phyloP scores from a whole-genome alignment of 192 early-diverging fungal species.

The Coemansia reversa region DNA sequence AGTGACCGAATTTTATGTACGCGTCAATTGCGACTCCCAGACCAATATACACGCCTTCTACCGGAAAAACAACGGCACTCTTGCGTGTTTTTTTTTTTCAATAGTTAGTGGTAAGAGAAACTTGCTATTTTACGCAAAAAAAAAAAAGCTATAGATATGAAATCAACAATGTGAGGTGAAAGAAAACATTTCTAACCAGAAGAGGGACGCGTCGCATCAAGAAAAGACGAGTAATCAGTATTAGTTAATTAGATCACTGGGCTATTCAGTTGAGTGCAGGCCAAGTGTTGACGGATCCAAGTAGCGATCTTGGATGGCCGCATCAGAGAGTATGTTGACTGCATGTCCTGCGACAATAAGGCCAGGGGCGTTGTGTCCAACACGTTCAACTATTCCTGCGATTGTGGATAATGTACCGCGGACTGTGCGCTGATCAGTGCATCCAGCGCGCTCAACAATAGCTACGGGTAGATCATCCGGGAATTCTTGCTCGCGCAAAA shows the following conservation, averaged over 20 bases:
- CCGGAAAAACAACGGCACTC: neutral
- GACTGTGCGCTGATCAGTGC: constrained; percentile 69
- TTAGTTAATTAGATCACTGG: constrained; percentile 3
- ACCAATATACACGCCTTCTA: neutral
- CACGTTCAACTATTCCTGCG: constrained; percentile 60
- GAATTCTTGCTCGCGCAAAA: constrained; percentile 62
- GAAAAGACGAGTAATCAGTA: constrained; percentile 2
- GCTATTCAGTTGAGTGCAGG: constrained; percentile 42
- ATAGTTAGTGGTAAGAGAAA: neutral
- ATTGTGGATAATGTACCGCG: constrained; percentile 65
- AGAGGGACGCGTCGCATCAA: neutral
- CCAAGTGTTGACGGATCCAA: constrained; percentile 39
- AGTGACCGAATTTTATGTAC: neutral
- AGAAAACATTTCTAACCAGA: neutral
- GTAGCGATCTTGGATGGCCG: constrained; percentile 45
- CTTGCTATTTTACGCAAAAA: neutral
- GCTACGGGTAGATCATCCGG: constrained; percentile 68
- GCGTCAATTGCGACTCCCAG: neutral
- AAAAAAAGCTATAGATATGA: neutral
- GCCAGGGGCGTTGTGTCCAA: constrained; percentile 69
- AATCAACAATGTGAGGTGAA: neutral
- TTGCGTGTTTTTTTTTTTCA: neutral
- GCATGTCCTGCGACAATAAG: constrained; percentile 77
- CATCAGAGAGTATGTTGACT: constrained; percentile 56
- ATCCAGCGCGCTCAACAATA: constrained; percentile 82